Evolutionary conservation across 2,329 filamentous ascomycete genomes (phyloP).

Genomic region (Colletotrichum destructivum): DNA sequence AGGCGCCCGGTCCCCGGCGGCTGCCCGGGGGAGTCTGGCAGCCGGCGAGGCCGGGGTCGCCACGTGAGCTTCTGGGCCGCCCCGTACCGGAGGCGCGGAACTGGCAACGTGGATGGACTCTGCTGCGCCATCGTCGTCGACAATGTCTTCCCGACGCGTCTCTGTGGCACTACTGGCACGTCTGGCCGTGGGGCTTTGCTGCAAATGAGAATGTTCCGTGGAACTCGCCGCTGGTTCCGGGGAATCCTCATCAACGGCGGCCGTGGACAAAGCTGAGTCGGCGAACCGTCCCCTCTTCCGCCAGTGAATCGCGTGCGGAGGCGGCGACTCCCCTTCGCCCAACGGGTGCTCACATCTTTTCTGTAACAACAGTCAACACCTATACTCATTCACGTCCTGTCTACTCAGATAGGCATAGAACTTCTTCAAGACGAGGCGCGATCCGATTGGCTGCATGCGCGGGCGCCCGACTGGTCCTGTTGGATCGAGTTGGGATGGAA

Average conservation of each 20-base stretch:
- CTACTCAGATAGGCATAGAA: neutral
- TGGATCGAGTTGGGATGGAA: neutral
- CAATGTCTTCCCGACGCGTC: neutral
- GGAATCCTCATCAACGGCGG: neutral
- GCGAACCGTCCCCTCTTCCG: neutral
- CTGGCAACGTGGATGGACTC: constrained; percentile 13
- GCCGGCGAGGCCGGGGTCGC: too few relatives aligned
- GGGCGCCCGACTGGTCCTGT: neutral
- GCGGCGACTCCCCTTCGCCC: constrained; percentile 19
- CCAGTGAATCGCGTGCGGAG: constrained; percentile 22
- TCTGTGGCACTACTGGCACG: neutral
- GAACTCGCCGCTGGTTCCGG: constrained; percentile 1
- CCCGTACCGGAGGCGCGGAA: neutral
- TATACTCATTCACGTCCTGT: neutral
- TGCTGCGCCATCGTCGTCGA: neutral
- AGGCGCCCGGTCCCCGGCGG: neutral
- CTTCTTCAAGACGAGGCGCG: neutral
- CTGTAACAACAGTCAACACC: constrained; percentile 23
- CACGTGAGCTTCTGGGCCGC: neutral
- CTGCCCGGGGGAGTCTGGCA: neutral
- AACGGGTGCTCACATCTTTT: constrained; percentile 42
- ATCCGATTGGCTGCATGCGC: constrained; percentile 17
- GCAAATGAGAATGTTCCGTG: neutral
- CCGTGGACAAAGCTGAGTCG: neutral
- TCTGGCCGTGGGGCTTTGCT: neutral